Evolutionary conservation across 768 basidiomycete species (phyloP).

Genomic region (Collybiopsis luxurians): DNA sequence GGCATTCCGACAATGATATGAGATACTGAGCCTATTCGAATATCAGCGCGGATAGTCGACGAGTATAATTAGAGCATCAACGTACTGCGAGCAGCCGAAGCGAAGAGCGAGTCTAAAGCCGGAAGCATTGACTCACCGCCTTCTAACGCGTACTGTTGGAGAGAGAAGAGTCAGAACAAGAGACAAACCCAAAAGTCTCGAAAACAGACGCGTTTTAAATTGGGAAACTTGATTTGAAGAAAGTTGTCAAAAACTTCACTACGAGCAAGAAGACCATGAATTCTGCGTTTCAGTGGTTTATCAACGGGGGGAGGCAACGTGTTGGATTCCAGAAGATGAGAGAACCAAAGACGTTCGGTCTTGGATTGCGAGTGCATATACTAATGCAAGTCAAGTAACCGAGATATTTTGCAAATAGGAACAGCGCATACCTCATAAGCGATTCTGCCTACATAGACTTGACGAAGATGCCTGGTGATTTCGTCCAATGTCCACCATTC

Average conservation of each 20-base stretch:
- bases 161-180: background rate
- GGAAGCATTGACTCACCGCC: slow-evolving; percentile 95
- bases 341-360: slow-evolving; percentile 87
- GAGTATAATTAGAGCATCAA: background rate
- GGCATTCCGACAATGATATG: slow-evolving; percentile 84
- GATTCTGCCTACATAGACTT: slow-evolving; percentile 79
- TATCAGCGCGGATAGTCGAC: too few species aligned
- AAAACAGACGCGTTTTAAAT: slow-evolving; percentile 64
- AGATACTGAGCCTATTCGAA: slow-evolving; percentile 51
- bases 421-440: slow-evolving; percentile 66
- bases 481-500: slow-evolving; percentile 67
- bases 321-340: slow-evolving; percentile 75
- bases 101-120: slow-evolving; percentile 77
- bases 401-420: background rate
- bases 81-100: slow-evolving; percentile 57
- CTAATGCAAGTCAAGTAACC: slow-evolving; percentile 17
- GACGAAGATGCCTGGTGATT: slow-evolving; percentile 66
- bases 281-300: slow-evolving; percentile 47
- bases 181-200: background rate
- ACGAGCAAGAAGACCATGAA: slow-evolving; percentile 64
- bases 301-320: slow-evolving; percentile 32
- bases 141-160: slow-evolving; percentile 67
- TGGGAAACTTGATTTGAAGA: slow-evolving; percentile 85
- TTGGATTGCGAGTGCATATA: slow-evolving; percentile 88
- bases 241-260: slow-evolving; percentile 87